Conservation (phyloP, 2,329 filamentous ascomycete species). For the Ceratocystis cubensis region DNA sequence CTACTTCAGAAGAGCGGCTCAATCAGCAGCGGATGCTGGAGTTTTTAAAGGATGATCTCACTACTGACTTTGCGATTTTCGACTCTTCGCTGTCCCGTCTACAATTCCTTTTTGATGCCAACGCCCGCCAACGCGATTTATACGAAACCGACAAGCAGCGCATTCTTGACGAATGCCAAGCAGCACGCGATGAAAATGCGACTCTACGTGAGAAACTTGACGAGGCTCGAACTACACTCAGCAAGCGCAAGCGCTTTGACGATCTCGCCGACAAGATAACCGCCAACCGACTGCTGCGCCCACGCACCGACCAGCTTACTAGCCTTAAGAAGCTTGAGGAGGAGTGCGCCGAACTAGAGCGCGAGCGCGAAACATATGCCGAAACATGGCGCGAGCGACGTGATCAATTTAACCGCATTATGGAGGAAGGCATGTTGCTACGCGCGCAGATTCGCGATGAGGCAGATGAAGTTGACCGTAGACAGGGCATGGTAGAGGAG, state of each 20-base stretch:
- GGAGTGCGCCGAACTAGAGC: constrained; percentile 77
- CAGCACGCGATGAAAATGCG: constrained; percentile 62
- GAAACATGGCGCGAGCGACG: constrained; percentile 73
- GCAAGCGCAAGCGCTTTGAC: constrained; percentile 74
- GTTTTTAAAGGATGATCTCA: constrained; percentile 70
- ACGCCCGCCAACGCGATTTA: constrained; percentile 67
- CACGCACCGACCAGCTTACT: constrained; percentile 69
- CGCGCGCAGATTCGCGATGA: constrained; percentile 80
- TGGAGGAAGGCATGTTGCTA: constrained; percentile 81
- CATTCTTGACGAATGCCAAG: constrained; percentile 66
- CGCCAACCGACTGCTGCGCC: constrained; percentile 62
- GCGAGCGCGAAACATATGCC: constrained; percentile 69
- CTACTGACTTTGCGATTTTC: constrained; percentile 78
- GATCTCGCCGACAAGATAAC: constrained; percentile 79
- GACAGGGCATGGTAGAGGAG: constrained; percentile 67
- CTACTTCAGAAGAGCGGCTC: constrained; percentile 39
- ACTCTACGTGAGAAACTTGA: constrained; percentile 63
- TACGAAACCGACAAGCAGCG: constrained; percentile 69
- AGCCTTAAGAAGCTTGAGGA: constrained; percentile 72
- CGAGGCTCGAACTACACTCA: constrained; percentile 60
- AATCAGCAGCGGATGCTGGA: constrained; percentile 37
- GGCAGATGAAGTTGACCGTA: constrained; percentile 83
- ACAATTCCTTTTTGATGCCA: constrained; percentile 74
- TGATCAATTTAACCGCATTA: constrained; percentile 77
- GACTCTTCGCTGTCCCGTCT: constrained; percentile 77